Percentiles rank a stretch among this genome's conserved stretches.
These are phyloP conservation scores for Cytospora piceae DNA, from an alignment of 2,329 filamentous ascomycete genomes.

Conservation along the genomic window DNA sequence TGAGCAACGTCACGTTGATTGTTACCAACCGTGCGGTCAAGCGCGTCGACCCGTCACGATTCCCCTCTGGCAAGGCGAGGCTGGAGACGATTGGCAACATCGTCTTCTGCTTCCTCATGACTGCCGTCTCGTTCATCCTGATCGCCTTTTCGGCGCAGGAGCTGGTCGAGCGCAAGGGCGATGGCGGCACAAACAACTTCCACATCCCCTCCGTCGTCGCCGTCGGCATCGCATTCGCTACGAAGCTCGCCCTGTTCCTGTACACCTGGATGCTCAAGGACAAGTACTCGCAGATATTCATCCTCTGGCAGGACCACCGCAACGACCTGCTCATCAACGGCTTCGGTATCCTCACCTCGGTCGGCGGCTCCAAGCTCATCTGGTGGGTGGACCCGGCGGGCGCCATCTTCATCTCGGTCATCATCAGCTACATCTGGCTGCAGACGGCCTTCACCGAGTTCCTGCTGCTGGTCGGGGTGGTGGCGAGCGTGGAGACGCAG, in stretches of 20 bases:
- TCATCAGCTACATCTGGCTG: slow-evolving; percentile 82
- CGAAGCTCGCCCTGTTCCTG: slow-evolving; percentile 81
- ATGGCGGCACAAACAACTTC: slow-evolving; percentile 64
- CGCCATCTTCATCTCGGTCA: slow-evolving; percentile 77
- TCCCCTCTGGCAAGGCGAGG: slow-evolving; percentile 89
- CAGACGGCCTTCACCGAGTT: slow-evolving; percentile 88
- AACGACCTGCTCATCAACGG: slow-evolving; percentile 98
- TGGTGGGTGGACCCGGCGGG: slow-evolving; percentile 98
- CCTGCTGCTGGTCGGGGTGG: slow-evolving; percentile 85
- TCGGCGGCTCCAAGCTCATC: slow-evolving; percentile 83
- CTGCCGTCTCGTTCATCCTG: slow-evolving; percentile 84
- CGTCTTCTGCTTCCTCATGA: slow-evolving; percentile 96
- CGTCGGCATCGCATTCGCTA: slow-evolving; percentile 80
- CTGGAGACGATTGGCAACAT: slow-evolving; percentile 97
- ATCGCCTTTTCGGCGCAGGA: slow-evolving; percentile 85
- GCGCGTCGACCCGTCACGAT: slow-evolving; percentile 81
- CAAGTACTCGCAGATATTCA: slow-evolving; percentile 88
- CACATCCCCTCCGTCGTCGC: slow-evolving; percentile 84
- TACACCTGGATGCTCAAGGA: slow-evolving; percentile 93
- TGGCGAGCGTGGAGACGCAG: slow-evolving; percentile 81
- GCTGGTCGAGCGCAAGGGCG: slow-evolving; percentile 56
- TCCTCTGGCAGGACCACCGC: slow-evolving; percentile 95
- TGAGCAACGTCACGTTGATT: slow-evolving; percentile 87
- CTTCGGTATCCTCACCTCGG: slow-evolving; percentile 85
- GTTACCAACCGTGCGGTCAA: slow-evolving; percentile 86